These are phyloP conservation scores for Lipomyces sp. DNA, from an alignment of 805 yeast species.

Conservation along the genomic window DNA sequence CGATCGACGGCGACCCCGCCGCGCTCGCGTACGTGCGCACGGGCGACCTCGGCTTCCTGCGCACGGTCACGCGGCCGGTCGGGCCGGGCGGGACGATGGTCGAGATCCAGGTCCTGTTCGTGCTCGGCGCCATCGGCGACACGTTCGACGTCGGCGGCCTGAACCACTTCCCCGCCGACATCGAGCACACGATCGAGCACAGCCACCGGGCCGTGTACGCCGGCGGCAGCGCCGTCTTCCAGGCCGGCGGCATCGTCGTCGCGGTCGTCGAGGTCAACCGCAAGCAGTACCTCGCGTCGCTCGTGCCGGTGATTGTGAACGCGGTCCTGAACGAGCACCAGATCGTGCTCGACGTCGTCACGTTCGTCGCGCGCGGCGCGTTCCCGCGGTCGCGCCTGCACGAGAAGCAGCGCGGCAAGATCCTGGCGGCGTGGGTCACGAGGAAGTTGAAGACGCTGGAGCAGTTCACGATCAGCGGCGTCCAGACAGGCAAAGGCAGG, in stretches of 20 bases:
- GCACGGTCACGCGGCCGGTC: conserved; percentile 54
- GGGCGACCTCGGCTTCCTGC: conserved; percentile 91
- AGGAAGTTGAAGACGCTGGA: conserved; percentile 41
- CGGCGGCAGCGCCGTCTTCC: conserved; percentile 61
- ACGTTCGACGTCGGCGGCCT: conserved; percentile 90
- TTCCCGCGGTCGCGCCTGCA: conserved; percentile 71
- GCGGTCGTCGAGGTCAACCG: conserved; percentile 64
- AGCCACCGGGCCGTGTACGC: conserved; percentile 45
- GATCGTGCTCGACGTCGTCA: conserved; percentile 75
- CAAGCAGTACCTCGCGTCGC: conserved; percentile 56
- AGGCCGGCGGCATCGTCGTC: conserved; percentile 74
- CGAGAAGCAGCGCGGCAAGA: conserved; percentile 69
- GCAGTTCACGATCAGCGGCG: conserved; percentile 28
- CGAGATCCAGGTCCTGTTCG: conserved; percentile 74
- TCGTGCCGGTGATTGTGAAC: conserved; percentile 80
- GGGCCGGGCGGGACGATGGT: conserved; percentile 41
- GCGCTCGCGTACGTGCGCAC: conserved; percentile 68
- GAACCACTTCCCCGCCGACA: conserved; percentile 83
- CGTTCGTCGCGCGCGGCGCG: conserved; percentile 63
- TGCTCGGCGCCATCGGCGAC: conserved; percentile 76
- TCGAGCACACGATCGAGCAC: conserved; percentile 64
- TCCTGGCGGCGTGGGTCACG: conserved; percentile 56
- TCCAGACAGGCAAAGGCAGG: background rate
- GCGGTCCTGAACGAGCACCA: conserved; percentile 78
- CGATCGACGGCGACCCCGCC: conserved; percentile 61